Percentiles rank a stretch among this genome's conserved stretches.
These are phyloP conservation scores for Emmonsiellopsis sp. DNA, from an alignment of 2,329 filamentous ascomycete species.

Conservation along the genomic window DNA sequence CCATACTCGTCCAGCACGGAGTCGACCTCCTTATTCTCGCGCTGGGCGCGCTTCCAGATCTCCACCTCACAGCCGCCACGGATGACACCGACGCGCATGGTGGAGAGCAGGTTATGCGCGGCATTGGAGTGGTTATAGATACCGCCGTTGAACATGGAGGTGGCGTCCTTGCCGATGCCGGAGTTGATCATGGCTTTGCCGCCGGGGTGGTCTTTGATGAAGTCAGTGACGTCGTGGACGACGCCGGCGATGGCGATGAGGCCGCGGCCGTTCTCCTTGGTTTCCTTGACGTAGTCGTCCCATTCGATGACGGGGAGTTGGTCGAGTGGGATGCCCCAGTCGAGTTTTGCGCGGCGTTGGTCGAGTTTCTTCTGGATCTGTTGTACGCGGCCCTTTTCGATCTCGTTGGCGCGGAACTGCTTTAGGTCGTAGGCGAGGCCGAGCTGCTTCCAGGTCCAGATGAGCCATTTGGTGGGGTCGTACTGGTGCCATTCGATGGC, in stretches of 20 bases:
- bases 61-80: conserved; percentile 82
- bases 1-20: conserved; percentile 74
- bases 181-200: conserved; percentile 78
- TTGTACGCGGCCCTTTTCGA: conserved; percentile 83
- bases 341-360: conserved; percentile 69
- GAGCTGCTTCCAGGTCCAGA: conserved; percentile 75
- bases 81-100: conserved; percentile 80
- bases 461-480: conserved; percentile 84
- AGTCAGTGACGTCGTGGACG: conserved; percentile 74
- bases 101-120: conserved; percentile 78
- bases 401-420: conserved; percentile 85
- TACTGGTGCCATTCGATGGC: conserved; percentile 88
- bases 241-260: conserved; percentile 74
- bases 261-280: conserved; percentile 62
- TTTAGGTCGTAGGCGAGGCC: conserved; percentile 81
- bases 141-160: conserved; percentile 84
- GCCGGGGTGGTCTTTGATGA: conserved; percentile 85
- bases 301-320: conserved; percentile 77
- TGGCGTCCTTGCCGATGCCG: conserved; percentile 78
- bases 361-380: conserved; percentile 89
- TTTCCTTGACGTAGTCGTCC: conserved; percentile 73
- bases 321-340: conserved; percentile 81
- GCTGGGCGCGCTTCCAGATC: conserved; percentile 83
- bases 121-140: conserved; percentile 86
- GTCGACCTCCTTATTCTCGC: conserved; percentile 73